Percentiles rank a stretch among this genome's conserved stretches.
Evolutionary conservation across 2,329 filamentous ascomycete genomes (phyloP).

Genomic region (Hypoxylon sp.): DNA sequence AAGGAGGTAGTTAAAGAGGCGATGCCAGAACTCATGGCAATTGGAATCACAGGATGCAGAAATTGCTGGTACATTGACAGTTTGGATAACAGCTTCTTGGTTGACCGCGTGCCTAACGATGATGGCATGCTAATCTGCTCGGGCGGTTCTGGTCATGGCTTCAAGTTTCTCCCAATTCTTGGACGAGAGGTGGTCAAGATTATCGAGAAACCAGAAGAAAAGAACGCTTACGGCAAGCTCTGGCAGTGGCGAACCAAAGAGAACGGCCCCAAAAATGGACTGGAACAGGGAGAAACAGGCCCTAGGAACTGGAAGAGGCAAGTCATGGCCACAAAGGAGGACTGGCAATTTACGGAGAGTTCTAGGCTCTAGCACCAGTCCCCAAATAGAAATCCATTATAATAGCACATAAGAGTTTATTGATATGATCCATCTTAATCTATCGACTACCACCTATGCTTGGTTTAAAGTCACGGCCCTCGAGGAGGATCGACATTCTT

Average conservation of each 20-base stretch:
- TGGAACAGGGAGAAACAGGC: slow-evolving; percentile 27
- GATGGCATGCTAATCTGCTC: slow-evolving; percentile 69
- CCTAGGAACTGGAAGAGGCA: slow-evolving; percentile 36
- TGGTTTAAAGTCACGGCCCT: not conserved
- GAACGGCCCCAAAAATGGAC: slow-evolving; percentile 10
- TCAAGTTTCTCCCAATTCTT: slow-evolving; percentile 30
- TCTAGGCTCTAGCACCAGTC: not conserved
- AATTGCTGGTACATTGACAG: slow-evolving; percentile 72
- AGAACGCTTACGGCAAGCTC: slow-evolving; percentile 26
- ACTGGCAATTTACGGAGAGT: slow-evolving; percentile 23
- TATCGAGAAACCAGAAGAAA: slow-evolving; percentile 19
- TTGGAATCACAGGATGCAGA: slow-evolving; percentile 50
- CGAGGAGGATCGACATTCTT: not conserved
- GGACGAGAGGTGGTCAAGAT: slow-evolving; percentile 28
- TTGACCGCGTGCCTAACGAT: slow-evolving; percentile 55
- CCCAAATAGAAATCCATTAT: not conserved
- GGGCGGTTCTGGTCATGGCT: slow-evolving; percentile 71
- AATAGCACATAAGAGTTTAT: not conserved
- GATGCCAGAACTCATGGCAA: slow-evolving; percentile 58
- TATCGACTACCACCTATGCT: not conserved
- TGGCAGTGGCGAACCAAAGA: slow-evolving; percentile 30
- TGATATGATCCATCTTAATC: not conserved
- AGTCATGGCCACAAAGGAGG: slow-evolving; percentile 26
- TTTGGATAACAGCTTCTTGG: slow-evolving; percentile 67
- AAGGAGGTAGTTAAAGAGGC: slow-evolving; percentile 57